Evolutionary conservation across 257 asterid species (phyloP).

Genomic region (Fraxinus americana): DNA sequence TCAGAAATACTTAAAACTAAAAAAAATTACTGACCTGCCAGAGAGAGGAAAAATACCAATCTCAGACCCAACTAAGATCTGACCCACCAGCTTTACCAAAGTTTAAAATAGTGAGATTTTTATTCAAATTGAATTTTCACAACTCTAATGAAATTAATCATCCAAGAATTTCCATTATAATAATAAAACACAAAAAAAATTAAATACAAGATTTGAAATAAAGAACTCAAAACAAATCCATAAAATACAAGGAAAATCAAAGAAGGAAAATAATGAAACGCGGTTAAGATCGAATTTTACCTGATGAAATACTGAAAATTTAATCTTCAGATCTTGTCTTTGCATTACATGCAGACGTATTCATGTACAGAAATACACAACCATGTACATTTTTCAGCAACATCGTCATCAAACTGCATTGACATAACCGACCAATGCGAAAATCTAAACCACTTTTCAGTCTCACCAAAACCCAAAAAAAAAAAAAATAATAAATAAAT

Average conservation of each 20-base stretch:
- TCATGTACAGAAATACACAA: not conserved
- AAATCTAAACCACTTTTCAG: not conserved
- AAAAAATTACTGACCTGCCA: not conserved
- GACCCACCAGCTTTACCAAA: conserved; percentile 32
- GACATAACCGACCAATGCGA: conserved; percentile 28
- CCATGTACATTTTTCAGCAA: not conserved
- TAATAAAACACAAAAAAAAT: not conserved
- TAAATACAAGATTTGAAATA: not conserved
- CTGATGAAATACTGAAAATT: not conserved
- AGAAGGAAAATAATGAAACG: not conserved
- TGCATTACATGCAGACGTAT: not conserved
- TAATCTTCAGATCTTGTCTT: not conserved
- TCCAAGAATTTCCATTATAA: conserved; percentile 10
- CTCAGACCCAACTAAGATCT: conserved; percentile 31
- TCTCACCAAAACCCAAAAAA: conserved; percentile 7
- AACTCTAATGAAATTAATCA: conserved; percentile 28
- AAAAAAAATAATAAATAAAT: not conserved
- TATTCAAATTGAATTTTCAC: conserved; percentile 19
- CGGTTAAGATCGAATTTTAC: not conserved
- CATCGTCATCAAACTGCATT: not conserved
- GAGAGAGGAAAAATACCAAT: conserved; percentile 7
- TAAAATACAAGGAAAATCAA: not conserved
- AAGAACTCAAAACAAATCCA: not conserved
- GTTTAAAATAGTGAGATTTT: conserved; percentile 16
- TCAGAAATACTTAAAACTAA: no score